Conservation (phyloP, 179 eudicot genomes). For the Pouteria campechiana region DNA sequence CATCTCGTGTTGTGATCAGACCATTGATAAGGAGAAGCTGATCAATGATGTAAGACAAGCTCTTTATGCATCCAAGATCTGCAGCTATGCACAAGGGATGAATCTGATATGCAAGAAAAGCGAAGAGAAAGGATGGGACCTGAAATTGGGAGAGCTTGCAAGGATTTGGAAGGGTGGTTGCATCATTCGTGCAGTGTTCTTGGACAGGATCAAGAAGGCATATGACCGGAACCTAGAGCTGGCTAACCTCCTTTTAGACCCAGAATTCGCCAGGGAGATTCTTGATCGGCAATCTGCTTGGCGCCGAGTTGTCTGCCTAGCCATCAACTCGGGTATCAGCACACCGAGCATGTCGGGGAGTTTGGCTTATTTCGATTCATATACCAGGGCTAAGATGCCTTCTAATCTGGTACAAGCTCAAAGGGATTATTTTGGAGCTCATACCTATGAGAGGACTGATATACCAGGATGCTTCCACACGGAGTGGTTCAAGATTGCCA, state of each 20-base stretch:
- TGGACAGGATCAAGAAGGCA: conserved; percentile 87
- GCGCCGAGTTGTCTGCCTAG: conserved; percentile 75
- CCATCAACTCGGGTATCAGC: conserved; percentile 76
- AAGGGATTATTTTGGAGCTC: conserved; percentile 93
- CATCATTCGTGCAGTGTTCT: conserved; percentile 78
- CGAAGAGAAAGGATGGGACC: conserved; percentile 65
- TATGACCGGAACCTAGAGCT: conserved; percentile 70
- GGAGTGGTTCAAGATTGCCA: conserved; percentile 93
- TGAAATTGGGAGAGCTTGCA: conserved; percentile 78
- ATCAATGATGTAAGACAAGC: conserved; percentile 81
- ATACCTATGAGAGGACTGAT: conserved; percentile 85
- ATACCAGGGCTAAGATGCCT: conserved; percentile 71
- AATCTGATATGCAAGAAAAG: conserved; percentile 85
- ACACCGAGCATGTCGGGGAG: conserved; percentile 91
- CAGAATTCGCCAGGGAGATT: conserved; percentile 77
- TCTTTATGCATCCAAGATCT: conserved; percentile 76
- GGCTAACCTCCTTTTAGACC: conserved; percentile 73
- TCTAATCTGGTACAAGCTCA: conserved; percentile 93
- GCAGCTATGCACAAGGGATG: conserved; percentile 93
- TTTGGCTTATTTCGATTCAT: conserved; percentile 86
- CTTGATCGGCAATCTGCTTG: conserved; percentile 77
- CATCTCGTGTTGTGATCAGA: conserved; percentile 31
- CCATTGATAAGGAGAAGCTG: conserved; percentile 58
- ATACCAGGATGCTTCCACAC: conserved; percentile 79
- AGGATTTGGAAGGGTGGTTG: conserved; percentile 96